Base-by-base conservation (phyloP, 2,329 filamentous ascomycete species). In the Dissoconium aciculare region DNA sequence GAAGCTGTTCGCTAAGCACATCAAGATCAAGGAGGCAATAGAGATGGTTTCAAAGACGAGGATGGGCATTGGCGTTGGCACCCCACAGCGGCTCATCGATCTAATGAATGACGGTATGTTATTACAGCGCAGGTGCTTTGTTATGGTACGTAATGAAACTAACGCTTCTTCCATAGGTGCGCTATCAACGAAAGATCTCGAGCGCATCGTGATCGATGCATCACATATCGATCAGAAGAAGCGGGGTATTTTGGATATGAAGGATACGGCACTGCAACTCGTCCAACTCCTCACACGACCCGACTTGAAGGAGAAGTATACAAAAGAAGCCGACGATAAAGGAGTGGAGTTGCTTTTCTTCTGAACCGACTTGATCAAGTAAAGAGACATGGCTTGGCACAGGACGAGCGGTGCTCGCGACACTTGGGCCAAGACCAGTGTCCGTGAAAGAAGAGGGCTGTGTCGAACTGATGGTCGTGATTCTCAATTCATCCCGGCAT, bases 1-100 rank as follows among this genome's bases (percentile, higher is more conserved):
- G 2, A 98, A 98, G 56, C 63, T 98, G 51, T 98, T 98, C 55
- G 87, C 89, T 17, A 98, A 98, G 56, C 89, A 98, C 55, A 92
- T 98, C 63, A 98, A 98, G 59, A 58, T 98, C 8, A 71, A 81
- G 31, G 87, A 95, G 46, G 80, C 85, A 17, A 72, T 85, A 31
- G 66, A 77, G 36, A 80, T 79, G 50, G 71, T 92, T 25, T 67
- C 78, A 47, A 69, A 64, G 39, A 63, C 62, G 31, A 67, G 65
- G 38, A 81, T 84, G 9, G 82, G 83, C 15, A 80, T 95, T 40
- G 85, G 79, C 3, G 82, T 94, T 10, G 89, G 89, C 3, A 98
- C 89, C 4, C 87, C 89, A 4, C 71, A 79, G 28, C 68, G 89
- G 28, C 59, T 98, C 24, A 74, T 71, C 31, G 85, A 92, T 46